Conservation (phyloP, 805 yeast species). For the Candida sithepensis region DNA sequence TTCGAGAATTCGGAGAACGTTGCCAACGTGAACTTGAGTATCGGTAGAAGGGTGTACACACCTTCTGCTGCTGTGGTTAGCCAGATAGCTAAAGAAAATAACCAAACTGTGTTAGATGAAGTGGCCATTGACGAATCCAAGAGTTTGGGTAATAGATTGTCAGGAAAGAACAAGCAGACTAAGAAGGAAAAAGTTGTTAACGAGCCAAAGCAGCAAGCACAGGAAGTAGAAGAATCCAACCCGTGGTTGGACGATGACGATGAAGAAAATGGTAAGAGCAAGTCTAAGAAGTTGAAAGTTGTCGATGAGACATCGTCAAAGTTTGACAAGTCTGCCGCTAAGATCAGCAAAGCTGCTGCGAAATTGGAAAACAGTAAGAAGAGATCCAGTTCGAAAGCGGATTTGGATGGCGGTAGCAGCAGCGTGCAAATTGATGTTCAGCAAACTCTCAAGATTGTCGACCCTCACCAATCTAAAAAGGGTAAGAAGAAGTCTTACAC, state of each 20-base stretch:
- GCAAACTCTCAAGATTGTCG: constrained; percentile 52
- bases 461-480: constrained; percentile 30
- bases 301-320: constrained; percentile 50
- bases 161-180: constrained; percentile 6
- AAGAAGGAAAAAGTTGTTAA: constrained; percentile 9
- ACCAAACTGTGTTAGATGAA: constrained; percentile 40
- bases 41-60: constrained; percentile 79
- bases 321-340: constrained; percentile 44
- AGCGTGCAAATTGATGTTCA: constrained; percentile 42
- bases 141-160: constrained; percentile 40
- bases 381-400: constrained; percentile 31
- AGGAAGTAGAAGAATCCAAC: constrained; percentile 32
- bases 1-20: constrained; percentile 29
- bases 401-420: constrained; percentile 38
- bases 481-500: neutral
- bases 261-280: constrained; percentile 32
- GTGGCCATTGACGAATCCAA: constrained; percentile 47
- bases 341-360: constrained; percentile 34
- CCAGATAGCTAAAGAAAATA: constrained; percentile 33
- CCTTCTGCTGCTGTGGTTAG: constrained; percentile 51
- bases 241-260: constrained; percentile 46
- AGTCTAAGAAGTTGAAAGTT: constrained; percentile 42
- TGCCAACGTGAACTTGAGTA: constrained; percentile 52
- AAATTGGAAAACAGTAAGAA: constrained; percentile 24
- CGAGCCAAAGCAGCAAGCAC: constrained; percentile 9